These are phyloP conservation scores for Prunus persica DNA, from an alignment of 306 rosid species.

Conservation along the genomic window Prunus_persica_NCBIv2 NC_034014.1:6110501-6111000, in stretches of 20 bases:
- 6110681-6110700: slow-evolving; percentile 24
- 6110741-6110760: slow-evolving; percentile 23
- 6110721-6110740: slow-evolving; percentile 29
- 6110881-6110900: neutral
- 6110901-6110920: neutral
- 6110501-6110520: slow-evolving; percentile 23
- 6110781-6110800: slow-evolving; percentile 22
- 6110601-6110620: slow-evolving; percentile 23
- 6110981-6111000: neutral
- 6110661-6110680: slow-evolving; percentile 26
- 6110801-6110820: neutral
- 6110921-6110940: neutral
- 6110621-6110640: slow-evolving; percentile 27
- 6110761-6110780: slow-evolving; percentile 19
- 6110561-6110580: slow-evolving; percentile 8
- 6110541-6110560: slow-evolving; percentile 27
- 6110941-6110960: neutral
- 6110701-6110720: slow-evolving; percentile 10
- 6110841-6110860: neutral
- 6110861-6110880: neutral
- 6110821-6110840: neutral
- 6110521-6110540: slow-evolving; percentile 27
- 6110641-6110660: slow-evolving; percentile 22
- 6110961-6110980: neutral
- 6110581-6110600: slow-evolving; percentile 13